phyloP scores from a whole-genome alignment of 257 asterid species.

The Solanum corneliomulleri region DNA sequence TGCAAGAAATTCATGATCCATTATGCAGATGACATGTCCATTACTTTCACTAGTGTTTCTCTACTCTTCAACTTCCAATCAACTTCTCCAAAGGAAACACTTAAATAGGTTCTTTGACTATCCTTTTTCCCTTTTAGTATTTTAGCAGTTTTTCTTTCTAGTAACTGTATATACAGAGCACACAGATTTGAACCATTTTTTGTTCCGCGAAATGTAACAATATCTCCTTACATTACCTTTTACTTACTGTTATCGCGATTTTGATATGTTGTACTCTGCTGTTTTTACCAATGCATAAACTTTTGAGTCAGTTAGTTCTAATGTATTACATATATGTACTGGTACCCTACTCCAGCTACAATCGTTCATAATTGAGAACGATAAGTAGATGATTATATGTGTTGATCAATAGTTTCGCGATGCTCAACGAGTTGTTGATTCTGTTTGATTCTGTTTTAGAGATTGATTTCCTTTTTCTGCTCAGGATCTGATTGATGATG shows the following conservation, averaged over 20 bases:
- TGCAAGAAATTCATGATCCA: constrained; percentile 38
- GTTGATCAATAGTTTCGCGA: not conserved
- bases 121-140: not conserved
- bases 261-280: not conserved
- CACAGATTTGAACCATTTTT: not conserved
- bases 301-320: not conserved
- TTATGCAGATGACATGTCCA: not conserved
- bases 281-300: not conserved
- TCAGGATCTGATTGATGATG: not conserved
- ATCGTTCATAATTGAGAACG: not conserved
- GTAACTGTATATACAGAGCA: not conserved
- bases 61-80: not conserved
- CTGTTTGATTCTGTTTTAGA: not conserved
- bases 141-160: not conserved
- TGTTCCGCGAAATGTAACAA: not conserved
- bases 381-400: not conserved
- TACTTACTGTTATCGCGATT: not conserved
- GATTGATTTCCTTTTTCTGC: not conserved
- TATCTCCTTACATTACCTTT: not conserved
- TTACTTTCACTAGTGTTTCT: not conserved
- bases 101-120: not conserved
- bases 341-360: not conserved
- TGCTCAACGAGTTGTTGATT: not conserved
- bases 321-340: not conserved
- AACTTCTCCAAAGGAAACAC: not conserved